Base-by-base conservation (phyloP, 345 rosid genomes). In the Triadica sebifera region DNA sequence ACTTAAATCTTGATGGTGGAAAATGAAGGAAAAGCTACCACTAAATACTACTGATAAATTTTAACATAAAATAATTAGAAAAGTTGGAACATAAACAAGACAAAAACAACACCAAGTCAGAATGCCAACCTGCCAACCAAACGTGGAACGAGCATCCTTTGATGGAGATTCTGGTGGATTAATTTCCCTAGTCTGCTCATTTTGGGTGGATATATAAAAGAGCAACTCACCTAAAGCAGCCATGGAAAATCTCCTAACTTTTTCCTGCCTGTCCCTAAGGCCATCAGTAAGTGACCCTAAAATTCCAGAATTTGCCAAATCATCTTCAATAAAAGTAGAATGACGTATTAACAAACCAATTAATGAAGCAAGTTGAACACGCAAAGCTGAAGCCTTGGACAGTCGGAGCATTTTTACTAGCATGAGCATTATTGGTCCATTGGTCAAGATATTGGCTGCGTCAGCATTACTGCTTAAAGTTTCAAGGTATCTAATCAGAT, bases 201-300 rank as follows among this genome's bases (percentile, higher is more conserved):
- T 93, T 82, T 90, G 99, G 20, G 99, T 91, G 79, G 99, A 93
- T 74, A 95, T 87, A 80, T 95, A 95, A 85, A 93, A 95, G 72
- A 95, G 80, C 86, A 95, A 77, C 83, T 95, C 99, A 63, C 99
- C 99, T 78, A 95, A 82, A 82, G 99, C 97, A 55, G 97, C 99
- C 99, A 95, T 91, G 20, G 91, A 91, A 76, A 95, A 93, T 80
- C 98, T 85, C 81, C 99, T 87, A 58, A 93, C 93, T 81, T 93
- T 95, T 79, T 95, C 99, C 81, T 93, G 98, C 82, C 84, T 87
- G 87, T 91, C 96, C 73, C 97, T 87, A 10, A 95, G 94, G 81
- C 96, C 96, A 84, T 88, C 93, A 43, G 93, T 87, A 68, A 95
- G 92, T 63, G 97, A 89, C 74, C 89, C 94, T 65, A 95, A 69